Evolutionary conservation across 805 yeast species (phyloP).

Genomic region (Candida yuanshanica): DNA sequence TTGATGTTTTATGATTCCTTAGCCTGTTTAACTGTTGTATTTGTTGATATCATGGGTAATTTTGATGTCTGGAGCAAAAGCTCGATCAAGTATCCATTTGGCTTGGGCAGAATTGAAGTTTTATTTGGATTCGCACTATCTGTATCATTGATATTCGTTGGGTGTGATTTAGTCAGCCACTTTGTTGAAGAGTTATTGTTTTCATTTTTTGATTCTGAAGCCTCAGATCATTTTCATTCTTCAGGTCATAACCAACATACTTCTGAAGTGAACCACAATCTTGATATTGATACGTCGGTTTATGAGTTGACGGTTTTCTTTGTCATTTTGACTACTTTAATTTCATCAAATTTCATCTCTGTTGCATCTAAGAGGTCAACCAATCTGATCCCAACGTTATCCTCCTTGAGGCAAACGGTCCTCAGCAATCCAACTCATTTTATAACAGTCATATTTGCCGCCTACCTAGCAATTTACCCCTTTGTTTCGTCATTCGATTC

Average conservation of each 20-base stretch:
- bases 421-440: constrained; percentile 30
- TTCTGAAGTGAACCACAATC: constrained; percentile 10
- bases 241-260: constrained; percentile 25
- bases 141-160: constrained; percentile 82
- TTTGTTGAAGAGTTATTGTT: constrained; percentile 68
- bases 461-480: constrained; percentile 38
- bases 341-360: constrained; percentile 25
- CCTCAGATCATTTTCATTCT: constrained; percentile 7
- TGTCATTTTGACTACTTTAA: constrained; percentile 26
- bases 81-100: constrained; percentile 84
- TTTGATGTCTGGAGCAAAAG: constrained; percentile 88
- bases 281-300: constrained; percentile 16
- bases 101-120: constrained; percentile 86
- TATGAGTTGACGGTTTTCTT: constrained; percentile 27
- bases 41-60: constrained; percentile 79
- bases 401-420: constrained; percentile 15
- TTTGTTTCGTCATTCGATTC: constrained; percentile 20
- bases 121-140: constrained; percentile 82
- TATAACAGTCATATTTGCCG: constrained; percentile 38
- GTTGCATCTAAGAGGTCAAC: constrained; percentile 1
- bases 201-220: constrained; percentile 25
- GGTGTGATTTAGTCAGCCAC: constrained; percentile 84
- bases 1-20: constrained; percentile 81
- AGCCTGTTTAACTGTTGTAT: constrained; percentile 62
- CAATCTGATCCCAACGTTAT: constrained; percentile 1